These are phyloP conservation scores for Sarcocystis neurona DNA, from an alignment of 169 alveolate species.

Conservation along the genomic window DNA sequence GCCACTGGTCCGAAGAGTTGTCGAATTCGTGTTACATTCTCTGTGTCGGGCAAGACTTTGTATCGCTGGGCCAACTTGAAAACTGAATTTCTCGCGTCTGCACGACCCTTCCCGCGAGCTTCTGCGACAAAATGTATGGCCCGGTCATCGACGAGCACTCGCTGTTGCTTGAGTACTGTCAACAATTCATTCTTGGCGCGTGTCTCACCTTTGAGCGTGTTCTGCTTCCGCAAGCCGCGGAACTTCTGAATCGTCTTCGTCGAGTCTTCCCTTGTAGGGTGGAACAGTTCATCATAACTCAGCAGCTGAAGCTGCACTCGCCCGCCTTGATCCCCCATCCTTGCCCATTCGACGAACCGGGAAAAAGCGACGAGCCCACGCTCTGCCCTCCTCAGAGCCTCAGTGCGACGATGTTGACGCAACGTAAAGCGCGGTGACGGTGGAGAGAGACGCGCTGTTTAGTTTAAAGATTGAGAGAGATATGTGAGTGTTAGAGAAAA, in stretches of 20 bases:
- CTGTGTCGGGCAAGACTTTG: slow-evolving; percentile 70
- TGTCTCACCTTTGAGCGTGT: slow-evolving; percentile 17
- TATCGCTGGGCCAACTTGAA: slow-evolving; percentile 70
- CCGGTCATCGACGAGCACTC: slow-evolving; percentile 70
- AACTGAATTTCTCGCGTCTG: slow-evolving; percentile 76
- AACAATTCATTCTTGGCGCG: slow-evolving; percentile 40
- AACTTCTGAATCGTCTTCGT: slow-evolving; percentile 31
- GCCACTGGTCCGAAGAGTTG: slow-evolving; percentile 70
- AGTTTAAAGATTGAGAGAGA: too few species aligned
- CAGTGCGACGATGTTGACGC: background rate
- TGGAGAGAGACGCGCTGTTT: background rate
- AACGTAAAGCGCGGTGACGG: background rate
- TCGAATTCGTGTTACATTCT: slow-evolving; percentile 63
- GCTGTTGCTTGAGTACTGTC: slow-evolving; percentile 60
- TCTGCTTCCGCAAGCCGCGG: background rate
- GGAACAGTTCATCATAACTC: slow-evolving; percentile 48
- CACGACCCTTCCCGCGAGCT: slow-evolving; percentile 66
- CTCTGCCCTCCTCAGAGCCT: background rate
- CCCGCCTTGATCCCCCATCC: background rate
- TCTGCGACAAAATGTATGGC: slow-evolving; percentile 76
- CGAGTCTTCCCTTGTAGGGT: background rate
- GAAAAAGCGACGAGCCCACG: background rate
- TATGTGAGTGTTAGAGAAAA: too few species aligned
- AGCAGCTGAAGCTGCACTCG: slow-evolving; percentile 31
- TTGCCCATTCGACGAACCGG: background rate